Percentiles rank a stretch among this genome's conserved stretches.
phyloP scores from a whole-genome alignment of 176 grass and related monocot genomes.

The Triticum monococcum region DNA sequence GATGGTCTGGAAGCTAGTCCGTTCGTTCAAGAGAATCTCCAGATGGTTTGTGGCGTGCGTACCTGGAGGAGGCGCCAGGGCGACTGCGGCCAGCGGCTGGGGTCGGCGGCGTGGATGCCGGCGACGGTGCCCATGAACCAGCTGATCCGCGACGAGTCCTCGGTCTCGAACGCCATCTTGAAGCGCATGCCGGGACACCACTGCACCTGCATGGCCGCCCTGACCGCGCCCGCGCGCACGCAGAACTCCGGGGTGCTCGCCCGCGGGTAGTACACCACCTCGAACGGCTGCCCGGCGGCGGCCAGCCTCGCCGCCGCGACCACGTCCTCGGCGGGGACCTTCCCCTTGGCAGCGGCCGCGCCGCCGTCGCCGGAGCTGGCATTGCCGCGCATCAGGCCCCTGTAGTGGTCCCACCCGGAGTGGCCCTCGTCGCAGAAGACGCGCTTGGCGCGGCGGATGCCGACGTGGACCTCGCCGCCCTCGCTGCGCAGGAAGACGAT shows the following conservation, averaged over 20 bases:
- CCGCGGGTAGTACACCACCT: constrained; percentile 84
- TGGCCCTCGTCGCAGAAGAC: constrained; percentile 28
- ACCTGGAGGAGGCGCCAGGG: constrained; percentile 90
- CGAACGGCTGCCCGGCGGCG: constrained; percentile 56
- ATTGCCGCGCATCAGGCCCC: constrained; percentile 33
- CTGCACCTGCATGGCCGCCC: constrained; percentile 49
- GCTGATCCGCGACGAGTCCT: constrained; percentile 92
- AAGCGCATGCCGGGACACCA: constrained; percentile 82
- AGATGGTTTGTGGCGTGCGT: background rate
- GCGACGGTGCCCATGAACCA: constrained; percentile 94
- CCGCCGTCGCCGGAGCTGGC: background rate
- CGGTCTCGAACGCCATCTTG: constrained; percentile 97
- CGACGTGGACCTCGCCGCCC: constrained; percentile 65
- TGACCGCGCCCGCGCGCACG: constrained; percentile 52
- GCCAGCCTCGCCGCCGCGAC: constrained; percentile 53
- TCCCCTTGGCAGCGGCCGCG: constrained; percentile 24
- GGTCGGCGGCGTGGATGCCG: constrained; percentile 54
- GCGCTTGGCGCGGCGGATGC: constrained; percentile 66
- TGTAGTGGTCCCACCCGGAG: constrained; percentile 43
- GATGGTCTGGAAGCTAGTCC: background rate
- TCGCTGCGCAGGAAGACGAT: constrained; percentile 79
- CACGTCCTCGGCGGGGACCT: constrained; percentile 60
- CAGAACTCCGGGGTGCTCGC: constrained; percentile 65
- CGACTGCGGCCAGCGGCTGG: constrained; percentile 61
- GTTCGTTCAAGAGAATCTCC: background rate